These are phyloP conservation scores for Penicillium chermesinum DNA, from an alignment of 495 filamentous ascomycete genomes.

Conservation along the genomic window DNA sequence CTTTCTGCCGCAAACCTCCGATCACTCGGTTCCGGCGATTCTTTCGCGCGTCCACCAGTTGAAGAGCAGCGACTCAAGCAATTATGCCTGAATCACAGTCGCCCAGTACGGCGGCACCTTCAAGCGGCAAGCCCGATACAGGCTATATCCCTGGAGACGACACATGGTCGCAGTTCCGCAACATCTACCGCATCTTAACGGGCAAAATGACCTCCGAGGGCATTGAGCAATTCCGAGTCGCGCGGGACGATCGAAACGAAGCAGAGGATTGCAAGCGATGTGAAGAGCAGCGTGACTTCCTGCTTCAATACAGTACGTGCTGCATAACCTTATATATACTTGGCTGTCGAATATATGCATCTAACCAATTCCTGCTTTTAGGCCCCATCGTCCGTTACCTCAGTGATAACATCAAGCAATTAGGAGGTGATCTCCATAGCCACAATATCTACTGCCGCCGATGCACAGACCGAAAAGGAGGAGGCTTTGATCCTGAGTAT, in stretches of 20 bases:
- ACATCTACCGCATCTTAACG: conserved; percentile 71
- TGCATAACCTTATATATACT: background rate
- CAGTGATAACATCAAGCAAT: conserved; percentile 64
- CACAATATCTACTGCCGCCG: conserved; percentile 76
- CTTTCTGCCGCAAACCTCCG: conserved; percentile 33
- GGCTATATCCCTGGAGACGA: conserved; percentile 54
- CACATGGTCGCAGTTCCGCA: conserved; percentile 64
- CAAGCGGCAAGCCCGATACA: conserved; percentile 28
- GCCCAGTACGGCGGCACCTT: conserved; percentile 14
- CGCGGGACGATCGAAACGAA: conserved; percentile 62
- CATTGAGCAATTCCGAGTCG: conserved; percentile 63
- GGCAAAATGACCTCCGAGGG: conserved; percentile 65
- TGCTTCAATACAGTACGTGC: conserved; percentile 63
- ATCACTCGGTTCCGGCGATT: conserved; percentile 28
- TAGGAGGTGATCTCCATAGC: conserved; percentile 67
- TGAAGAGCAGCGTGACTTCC: conserved; percentile 71
- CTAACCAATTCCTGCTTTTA: conserved; percentile 13
- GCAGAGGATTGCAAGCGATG: conserved; percentile 68
- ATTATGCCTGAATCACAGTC: conserved; percentile 34
- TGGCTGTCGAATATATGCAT: background rate
- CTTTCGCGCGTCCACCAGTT: conserved; percentile 6
- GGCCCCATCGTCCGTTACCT: conserved; percentile 83
- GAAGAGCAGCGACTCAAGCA: background rate
- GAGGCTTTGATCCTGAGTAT: conserved; percentile 77
- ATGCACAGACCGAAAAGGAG: conserved; percentile 61